A percentile compares a stretch with the other conserved stretches of the same genome.
phyloP scores from a whole-genome alignment of 2,329 filamentous ascomycete species.

The Exophiala bonariae region DNA sequence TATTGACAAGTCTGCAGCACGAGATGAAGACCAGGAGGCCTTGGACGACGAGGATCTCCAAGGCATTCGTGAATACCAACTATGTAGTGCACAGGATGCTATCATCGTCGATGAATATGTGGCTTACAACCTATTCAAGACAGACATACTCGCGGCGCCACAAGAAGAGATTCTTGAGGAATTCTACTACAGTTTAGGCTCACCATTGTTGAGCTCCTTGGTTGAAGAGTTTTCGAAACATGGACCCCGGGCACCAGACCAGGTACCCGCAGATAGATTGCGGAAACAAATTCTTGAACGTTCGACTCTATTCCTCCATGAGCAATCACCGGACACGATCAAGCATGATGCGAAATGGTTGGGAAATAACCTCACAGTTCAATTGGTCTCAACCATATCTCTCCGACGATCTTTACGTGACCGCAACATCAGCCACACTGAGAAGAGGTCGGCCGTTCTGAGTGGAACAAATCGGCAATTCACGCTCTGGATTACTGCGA shows the following conservation, averaged over 20 bases:
- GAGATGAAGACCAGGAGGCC: conserved; percentile 41
- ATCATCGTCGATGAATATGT: conserved; percentile 86
- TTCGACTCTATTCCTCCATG: conserved; percentile 85
- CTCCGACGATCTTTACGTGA: conserved; percentile 75
- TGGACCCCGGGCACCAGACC: conserved; percentile 65
- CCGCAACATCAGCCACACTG: conserved; percentile 67
- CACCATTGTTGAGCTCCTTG: conserved; percentile 70
- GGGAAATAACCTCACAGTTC: conserved; percentile 77
- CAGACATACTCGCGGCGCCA: conserved; percentile 79
- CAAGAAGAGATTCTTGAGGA: conserved; percentile 84
- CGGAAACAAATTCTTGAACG: conserved; percentile 83
- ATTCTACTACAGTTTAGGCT: conserved; percentile 81
- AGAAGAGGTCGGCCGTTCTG: conserved; percentile 74
- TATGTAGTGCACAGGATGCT: conserved; percentile 70
- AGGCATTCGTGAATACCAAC: conserved; percentile 73
- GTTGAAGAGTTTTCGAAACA: conserved; percentile 77
- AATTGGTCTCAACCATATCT: conserved; percentile 74
- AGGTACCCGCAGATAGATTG: conserved; percentile 67
- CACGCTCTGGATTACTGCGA: conserved; percentile 73
- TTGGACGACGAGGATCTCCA: conserved; percentile 60
- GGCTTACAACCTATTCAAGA: conserved; percentile 84
- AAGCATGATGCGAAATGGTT: conserved; percentile 89
- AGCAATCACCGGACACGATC: conserved; percentile 74
- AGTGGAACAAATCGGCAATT: conserved; percentile 58
- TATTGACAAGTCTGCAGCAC: conserved; percentile 38